Evolutionary conservation across 2,329 filamentous ascomycete species (phyloP).

Genomic region (Verticillium tricorpus): DNA sequence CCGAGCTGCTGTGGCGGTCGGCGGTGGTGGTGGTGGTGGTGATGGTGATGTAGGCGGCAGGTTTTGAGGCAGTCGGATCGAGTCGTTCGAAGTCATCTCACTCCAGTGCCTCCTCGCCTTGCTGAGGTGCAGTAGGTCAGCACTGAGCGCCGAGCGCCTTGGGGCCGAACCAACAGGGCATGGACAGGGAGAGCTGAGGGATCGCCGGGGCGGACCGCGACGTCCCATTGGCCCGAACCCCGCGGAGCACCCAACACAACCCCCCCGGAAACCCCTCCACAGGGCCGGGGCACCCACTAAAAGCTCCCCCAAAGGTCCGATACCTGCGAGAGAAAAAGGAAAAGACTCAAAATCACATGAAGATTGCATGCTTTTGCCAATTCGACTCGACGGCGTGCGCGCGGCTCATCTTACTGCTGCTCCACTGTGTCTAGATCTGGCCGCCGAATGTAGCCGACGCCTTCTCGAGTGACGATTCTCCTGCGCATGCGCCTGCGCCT

Average conservation of each 20-base stretch:
- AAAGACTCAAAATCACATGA: neutral
- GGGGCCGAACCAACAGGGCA: neutral
- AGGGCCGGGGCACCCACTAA: neutral
- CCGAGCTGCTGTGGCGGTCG: neutral
- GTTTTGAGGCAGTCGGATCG: neutral
- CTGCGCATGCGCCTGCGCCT: neutral
- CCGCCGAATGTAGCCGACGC: neutral
- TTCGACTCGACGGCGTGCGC: neutral
- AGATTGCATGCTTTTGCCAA: neutral
- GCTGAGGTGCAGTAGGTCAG: neutral
- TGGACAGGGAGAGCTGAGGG: neutral
- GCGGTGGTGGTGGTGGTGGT: neutral
- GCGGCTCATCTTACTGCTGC: neutral
- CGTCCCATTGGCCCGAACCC: neutral
- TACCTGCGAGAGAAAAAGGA: neutral
- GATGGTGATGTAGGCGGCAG: neutral
- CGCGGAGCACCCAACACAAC: neutral
- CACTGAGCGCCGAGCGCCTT: neutral
- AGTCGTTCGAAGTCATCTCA: neutral
- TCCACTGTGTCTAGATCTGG: neutral
- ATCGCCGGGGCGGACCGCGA: neutral
- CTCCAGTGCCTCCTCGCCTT: neutral
- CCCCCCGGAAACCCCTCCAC: neutral
- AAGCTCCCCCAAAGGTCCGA: neutral
- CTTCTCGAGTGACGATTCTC: neutral